These are phyloP conservation scores for Dipodascopsis uninucleata DNA, from an alignment of 805 yeast species.

Conservation along the genomic window DNA sequence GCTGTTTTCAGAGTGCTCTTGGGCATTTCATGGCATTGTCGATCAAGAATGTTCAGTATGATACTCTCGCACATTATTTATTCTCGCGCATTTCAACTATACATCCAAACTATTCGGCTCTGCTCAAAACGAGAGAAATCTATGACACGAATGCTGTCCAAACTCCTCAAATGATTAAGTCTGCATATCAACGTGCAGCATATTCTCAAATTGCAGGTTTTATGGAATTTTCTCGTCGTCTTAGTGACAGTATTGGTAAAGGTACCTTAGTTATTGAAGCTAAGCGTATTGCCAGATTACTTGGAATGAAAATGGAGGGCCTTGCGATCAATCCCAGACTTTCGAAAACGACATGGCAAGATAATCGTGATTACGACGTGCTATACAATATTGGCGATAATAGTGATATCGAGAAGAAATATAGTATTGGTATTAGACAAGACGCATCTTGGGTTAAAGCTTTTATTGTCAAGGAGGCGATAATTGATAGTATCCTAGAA, in stretches of 20 bases:
- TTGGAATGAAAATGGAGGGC: constrained; percentile 34
- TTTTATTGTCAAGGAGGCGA: constrained; percentile 41
- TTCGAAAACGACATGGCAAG: constrained; percentile 34
- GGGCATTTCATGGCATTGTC: constrained; percentile 53
- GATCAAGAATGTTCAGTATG: constrained; percentile 73
- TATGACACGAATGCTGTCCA: constrained; percentile 47
- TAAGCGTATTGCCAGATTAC: constrained; percentile 31
- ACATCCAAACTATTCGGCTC: constrained; percentile 41
- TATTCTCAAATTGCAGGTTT: constrained; percentile 68
- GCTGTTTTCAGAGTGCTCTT: constrained; percentile 49
- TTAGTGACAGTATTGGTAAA: constrained; percentile 50
- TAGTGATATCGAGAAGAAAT: constrained; percentile 27
- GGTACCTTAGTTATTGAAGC: constrained; percentile 37
- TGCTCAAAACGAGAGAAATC: constrained; percentile 45
- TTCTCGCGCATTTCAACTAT: constrained; percentile 47
- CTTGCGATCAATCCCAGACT: constrained; percentile 13
- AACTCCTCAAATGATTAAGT: constrained; percentile 48
- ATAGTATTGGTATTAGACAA: constrained; percentile 32
- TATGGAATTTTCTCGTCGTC: constrained; percentile 52
- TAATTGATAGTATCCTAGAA: constrained; percentile 40
- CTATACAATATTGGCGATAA: constrained; percentile 48
- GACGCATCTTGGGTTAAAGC: constrained; percentile 38
- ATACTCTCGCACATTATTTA: constrained; percentile 53
- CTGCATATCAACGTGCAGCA: constrained; percentile 56
- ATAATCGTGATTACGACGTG: constrained; percentile 58